phyloP scores from a whole-genome alignment of 805 yeast genomes.

The Kazachstania taianensis region DNA sequence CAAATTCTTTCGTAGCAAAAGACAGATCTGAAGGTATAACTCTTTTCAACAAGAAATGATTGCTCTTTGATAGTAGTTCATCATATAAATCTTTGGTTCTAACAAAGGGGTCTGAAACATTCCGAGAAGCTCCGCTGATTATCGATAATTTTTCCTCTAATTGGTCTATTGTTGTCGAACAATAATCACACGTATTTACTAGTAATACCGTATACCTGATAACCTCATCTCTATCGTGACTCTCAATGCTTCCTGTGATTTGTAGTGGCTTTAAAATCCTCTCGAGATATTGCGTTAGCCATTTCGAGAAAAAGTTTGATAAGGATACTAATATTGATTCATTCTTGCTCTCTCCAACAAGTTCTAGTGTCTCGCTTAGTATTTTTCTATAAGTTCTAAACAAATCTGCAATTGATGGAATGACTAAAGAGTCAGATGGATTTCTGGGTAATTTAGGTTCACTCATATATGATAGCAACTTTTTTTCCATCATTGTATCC shows the following conservation, averaged over 20 bases:
- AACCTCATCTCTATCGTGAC: constrained; percentile 44
- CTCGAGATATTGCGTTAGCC: constrained; percentile 49
- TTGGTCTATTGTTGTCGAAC: constrained; percentile 68
- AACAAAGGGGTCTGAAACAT: constrained; percentile 42
- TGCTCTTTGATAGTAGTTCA: constrained; percentile 47
- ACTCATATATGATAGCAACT: constrained; percentile 54
- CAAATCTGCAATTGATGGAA: constrained; percentile 80
- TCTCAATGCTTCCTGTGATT: constrained; percentile 33
- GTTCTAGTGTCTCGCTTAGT: constrained; percentile 55
- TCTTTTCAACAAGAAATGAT: constrained; percentile 45
- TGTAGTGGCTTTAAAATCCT: constrained; percentile 41
- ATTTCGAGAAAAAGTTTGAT: constrained; percentile 51
- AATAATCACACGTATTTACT: constrained; percentile 83
- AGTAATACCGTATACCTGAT: constrained; percentile 58
- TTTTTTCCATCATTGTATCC: constrained; percentile 49
- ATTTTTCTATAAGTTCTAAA: constrained; percentile 69
- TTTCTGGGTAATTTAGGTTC: constrained; percentile 44
- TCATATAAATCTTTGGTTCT: constrained; percentile 46
- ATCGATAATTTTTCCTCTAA: constrained; percentile 50
- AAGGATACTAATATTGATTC: constrained; percentile 31
- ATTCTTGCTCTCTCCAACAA: constrained; percentile 29
- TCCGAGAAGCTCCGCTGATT: constrained; percentile 33
- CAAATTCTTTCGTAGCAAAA: constrained; percentile 76
- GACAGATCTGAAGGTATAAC: constrained; percentile 48
- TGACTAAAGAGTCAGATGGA: constrained; percentile 50